Evolutionary conservation across 2,329 filamentous ascomycete species (phyloP), one percentile per base, ranked within the genome.

Genomic region (Exophiala sideris): DNA sequence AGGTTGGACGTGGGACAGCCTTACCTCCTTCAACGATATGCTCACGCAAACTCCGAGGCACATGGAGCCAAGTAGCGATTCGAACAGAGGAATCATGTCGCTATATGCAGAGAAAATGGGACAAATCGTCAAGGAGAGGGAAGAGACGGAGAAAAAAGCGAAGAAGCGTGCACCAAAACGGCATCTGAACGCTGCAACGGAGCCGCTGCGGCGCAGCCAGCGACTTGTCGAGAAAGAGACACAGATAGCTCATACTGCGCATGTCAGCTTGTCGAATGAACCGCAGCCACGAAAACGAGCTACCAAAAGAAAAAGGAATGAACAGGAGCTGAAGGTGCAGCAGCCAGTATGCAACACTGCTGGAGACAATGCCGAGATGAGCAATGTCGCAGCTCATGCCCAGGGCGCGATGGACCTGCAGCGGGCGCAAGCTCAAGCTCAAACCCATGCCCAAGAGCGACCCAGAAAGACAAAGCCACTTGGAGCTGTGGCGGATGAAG

Each of bases 1-100:
- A 36, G 59, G 57, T 9, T 62, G 59, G 59, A 56, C 39, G 8
- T 62, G 59, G 59, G 52, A 52, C 20, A 62, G 52, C 34, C 16
- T 62, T 16, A 45, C 36, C 39, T 35, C 39, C 3, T 62, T 59
- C 40, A 47, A 49, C 3, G 20, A 41, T 14, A 10, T 50, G n/a
- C 52, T 51, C 45, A 57, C 57, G 21, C 54, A 60, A 21, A n/a
- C 54, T 29, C 55, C 35, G 21, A 45, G 10, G 41, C 38, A 16
- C 9, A 10, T 14, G 21, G 12, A n/a, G 11, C 21, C 33, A 35
- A 5, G 8, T 8, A 44, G 16, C 14, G 16, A n/a, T 45, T 16
- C 20, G 18, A 32, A 29, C 14, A 45, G 11, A 8, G 34, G 10
- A 7, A 39, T 34, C 9, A n/a, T 36, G 10, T 40, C 41, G 7